phyloP scores from a whole-genome alignment of 2,329 filamentous ascomycete species.

The Geosmithia morbida region DNA sequence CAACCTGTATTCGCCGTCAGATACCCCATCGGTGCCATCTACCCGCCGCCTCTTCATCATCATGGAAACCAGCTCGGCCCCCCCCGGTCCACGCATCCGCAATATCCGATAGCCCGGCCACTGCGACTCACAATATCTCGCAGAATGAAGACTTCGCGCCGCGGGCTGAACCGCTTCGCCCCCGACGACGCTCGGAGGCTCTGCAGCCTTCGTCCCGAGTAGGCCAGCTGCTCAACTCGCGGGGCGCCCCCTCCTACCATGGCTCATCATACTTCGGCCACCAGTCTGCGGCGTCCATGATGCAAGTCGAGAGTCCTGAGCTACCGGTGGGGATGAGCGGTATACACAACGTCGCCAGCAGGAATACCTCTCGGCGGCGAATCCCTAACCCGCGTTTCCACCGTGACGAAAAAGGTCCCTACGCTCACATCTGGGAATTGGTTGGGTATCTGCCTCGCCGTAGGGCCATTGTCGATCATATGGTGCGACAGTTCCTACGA shows the following conservation, averaged over 20 bases:
- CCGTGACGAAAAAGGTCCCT: slow-evolving; percentile 8
- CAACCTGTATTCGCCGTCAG: slow-evolving; percentile 1
- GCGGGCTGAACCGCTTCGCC: not conserved
- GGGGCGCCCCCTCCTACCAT: slow-evolving; percentile 14
- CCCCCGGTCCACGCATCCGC: not conserved
- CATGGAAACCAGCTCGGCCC: not conserved
- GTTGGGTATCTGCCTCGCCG: slow-evolving; percentile 20
- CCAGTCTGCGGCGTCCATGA: slow-evolving; percentile 15
- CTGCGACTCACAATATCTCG: not conserved
- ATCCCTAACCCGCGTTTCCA: not conserved
- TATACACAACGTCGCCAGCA: slow-evolving; percentile 2
- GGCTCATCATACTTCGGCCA: slow-evolving; percentile 17
- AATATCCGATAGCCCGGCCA: not conserved
- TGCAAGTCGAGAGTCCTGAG: slow-evolving; percentile 12
- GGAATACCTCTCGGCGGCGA: not conserved
- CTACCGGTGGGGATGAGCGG: slow-evolving; percentile 8
- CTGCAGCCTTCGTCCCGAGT: slow-evolving; percentile 3
- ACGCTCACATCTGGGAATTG: slow-evolving; percentile 24
- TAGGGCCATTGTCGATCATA: slow-evolving; percentile 18
- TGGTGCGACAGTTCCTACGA: slow-evolving; percentile 17
- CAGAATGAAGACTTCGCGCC: not conserved
- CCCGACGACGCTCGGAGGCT: not conserved
- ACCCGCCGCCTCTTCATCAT: not conserved
- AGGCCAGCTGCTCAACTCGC: slow-evolving; percentile 14
- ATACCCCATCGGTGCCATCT: slow-evolving; percentile 1